Base-by-base conservation (phyloP, 2,329 filamentous ascomycete genomes). In the Calonectria hawksworthii region DNA sequence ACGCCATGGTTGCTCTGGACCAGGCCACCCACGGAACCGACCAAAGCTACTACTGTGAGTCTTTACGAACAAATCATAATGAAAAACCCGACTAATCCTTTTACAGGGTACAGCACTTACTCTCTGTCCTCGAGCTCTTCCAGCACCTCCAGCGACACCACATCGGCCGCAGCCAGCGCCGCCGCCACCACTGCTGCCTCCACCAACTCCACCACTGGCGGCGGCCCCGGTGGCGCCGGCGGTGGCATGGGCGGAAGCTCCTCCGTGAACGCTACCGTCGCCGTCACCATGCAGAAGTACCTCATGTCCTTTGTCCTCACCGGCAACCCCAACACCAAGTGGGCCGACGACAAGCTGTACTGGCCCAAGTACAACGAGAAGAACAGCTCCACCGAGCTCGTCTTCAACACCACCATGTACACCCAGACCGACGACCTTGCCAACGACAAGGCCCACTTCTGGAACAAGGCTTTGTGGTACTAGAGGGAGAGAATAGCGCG, bases 31-130 rank as follows among this genome's bases (percentile, higher is more conserved):
- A 70, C 26, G 54, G 54, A 63, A 63, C 68, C 23, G 54, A 70
- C 30, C 68, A 70, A 28, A 70, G 68, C 41, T 70, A 70, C 68
- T 70, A 70, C 68, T 70, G 68, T 70, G 21, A 70, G 68, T 52
- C 1, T 4, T 21, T 9, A 1, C 2, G 18, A 36, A 28, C 21
- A 9, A 10, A 13, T 23, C 4, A 36, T 16, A 28, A 38, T 32
- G 2, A 30, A 10, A 18, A 18, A 11, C 16, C 7, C 3, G 5
- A 11, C 23, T n/a, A 30, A 28, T 32, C 8, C 11, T 44, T 38
- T 47, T 52, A 1, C 11, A 70, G 54, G 68, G 68, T 70, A 70
- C 30, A 70, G 54, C 54, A 63, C 68, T 1, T 70, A 70, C 23
- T n/a, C 54, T 23, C 44, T 70, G 8, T 70, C 67, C 3, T 51